Conservation (phyloP, 306 rosid genomes). For the Medicago arabica region DNA sequence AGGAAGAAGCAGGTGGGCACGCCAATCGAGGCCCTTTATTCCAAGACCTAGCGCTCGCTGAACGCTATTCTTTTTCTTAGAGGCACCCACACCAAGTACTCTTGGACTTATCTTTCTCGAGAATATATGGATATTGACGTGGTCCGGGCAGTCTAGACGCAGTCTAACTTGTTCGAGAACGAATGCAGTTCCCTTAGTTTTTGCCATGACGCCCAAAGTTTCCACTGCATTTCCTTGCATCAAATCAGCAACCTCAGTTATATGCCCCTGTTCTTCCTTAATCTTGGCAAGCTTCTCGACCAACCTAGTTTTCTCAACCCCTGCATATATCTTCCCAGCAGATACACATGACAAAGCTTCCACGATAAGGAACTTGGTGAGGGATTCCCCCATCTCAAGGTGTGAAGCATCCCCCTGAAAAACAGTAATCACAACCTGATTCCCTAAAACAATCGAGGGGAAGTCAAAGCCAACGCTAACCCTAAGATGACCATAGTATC, state of each 20-base stretch:
- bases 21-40: too few species aligned
- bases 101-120: constrained; percentile 84
- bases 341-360: too few species aligned
- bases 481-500: too few species aligned
- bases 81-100: constrained; percentile 67
- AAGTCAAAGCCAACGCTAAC: too few species aligned
- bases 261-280: constrained; percentile 87
- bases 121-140: constrained; percentile 78
- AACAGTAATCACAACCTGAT: too few species aligned
- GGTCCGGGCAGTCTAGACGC: constrained; percentile 82
- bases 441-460: too few species aligned
- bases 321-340: constrained; percentile 72
- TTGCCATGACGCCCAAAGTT: constrained; percentile 95
- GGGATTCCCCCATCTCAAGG: too few species aligned
- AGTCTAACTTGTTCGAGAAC: constrained; percentile 90
- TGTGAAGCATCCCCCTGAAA: too few species aligned
- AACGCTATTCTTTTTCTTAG: constrained; percentile 73
- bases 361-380: too few species aligned
- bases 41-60: too few species aligned
- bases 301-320: constrained; percentile 83
- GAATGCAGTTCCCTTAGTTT: constrained; percentile 89
- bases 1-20: too few species aligned
- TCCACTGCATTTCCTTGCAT: constrained; percentile 99
- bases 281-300: constrained; percentile 88
- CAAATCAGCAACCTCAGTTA: constrained; percentile 97